These are phyloP conservation scores for Paxillus ammoniavirescens DNA, from an alignment of 768 basidiomycete genomes.

Conservation along the genomic window DNA sequence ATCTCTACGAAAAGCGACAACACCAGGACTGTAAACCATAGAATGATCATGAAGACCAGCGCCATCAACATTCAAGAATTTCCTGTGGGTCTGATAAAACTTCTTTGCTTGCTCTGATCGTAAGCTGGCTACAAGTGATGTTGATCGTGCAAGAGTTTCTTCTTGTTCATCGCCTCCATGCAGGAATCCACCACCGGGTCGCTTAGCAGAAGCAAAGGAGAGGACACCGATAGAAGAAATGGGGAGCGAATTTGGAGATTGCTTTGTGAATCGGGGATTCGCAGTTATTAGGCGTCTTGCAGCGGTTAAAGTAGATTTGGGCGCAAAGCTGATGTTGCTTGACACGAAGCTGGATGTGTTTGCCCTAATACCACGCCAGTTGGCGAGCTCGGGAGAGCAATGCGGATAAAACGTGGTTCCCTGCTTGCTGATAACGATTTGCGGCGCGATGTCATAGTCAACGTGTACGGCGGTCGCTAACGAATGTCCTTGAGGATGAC, in stretches of 20 bases:
- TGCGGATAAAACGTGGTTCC: slow-evolving; percentile 42
- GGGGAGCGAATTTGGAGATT: slow-evolving; percentile 17
- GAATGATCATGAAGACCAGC: slow-evolving; percentile 46
- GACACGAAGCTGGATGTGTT: not conserved
- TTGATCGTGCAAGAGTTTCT: slow-evolving; percentile 40
- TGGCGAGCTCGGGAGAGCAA: slow-evolving; percentile 33
- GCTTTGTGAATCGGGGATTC: slow-evolving; percentile 9
- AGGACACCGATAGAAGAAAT: slow-evolving; percentile 36
- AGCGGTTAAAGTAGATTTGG: slow-evolving; percentile 31
- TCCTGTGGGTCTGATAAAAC: slow-evolving; percentile 42
- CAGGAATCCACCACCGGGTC: slow-evolving; percentile 43
- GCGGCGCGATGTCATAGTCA: slow-evolving; percentile 34
- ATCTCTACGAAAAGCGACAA: slow-evolving; percentile 43
- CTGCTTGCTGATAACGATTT: slow-evolving; percentile 36
- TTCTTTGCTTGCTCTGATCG: slow-evolving; percentile 29
- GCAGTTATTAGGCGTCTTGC: slow-evolving; percentile 27
- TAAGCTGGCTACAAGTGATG: slow-evolving; percentile 40
- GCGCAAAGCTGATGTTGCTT: slow-evolving; percentile 29
- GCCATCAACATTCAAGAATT: slow-evolving; percentile 33
- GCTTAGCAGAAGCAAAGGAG: slow-evolving; percentile 43
- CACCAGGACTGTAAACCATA: slow-evolving; percentile 45
- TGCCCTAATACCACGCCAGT: slow-evolving; percentile 29
- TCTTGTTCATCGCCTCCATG: slow-evolving; percentile 48
- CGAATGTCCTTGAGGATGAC: slow-evolving; percentile 3
- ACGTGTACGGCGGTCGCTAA: slow-evolving; percentile 3